Evolutionary conservation across 1,139 yeast species (phyloP), one percentile per base, ranked within the genome.

Genomic region (Suhomyces coccinellae): DNA sequence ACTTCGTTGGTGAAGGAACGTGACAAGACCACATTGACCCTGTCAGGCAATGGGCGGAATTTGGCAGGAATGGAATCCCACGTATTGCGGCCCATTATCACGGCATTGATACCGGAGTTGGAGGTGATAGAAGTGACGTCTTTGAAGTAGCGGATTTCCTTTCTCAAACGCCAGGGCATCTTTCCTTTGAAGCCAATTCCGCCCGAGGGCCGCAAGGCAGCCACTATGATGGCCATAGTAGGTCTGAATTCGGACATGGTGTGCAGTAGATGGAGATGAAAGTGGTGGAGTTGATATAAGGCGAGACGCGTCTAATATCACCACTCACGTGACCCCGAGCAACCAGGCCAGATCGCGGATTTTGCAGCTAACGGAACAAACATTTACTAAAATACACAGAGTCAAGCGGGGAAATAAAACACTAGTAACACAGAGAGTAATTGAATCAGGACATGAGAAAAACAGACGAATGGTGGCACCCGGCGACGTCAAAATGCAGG

Each of bases 41-140:
- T 75, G 43, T 75, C 80, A 2, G 85, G 84, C 40, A 93, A 73
- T 0, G 99, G 99, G 52, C 96, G 73, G 66, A 89, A 93, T 61
- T 77, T 83, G 1, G 66, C 50, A 0, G 99, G 99, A 38, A 93
- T 90, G 8, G 97, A 87, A 32, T 90, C 95, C 96, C 98, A 93
- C 1, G 99, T 93, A 59, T 83, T 86, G 46, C 97, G 76, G 6
- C 99, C 99, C 99, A 95, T 93, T 9, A 95, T 75, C 12, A 95
- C 98, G 0, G 90, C 95, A 56, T 91, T 88, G 45, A 67, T 61
- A 47, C 65, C 66, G 6, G 48, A 48, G 10, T 13, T 38, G 6
- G 38, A 22, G 20, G 75, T 67, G 45, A 54, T 53, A 4, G 83
- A 67, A 0, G 99, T 93, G 14, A 87, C 85, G 45, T 80, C 80